Evolutionary conservation across 2,329 filamentous ascomycete species (phyloP).

Genomic region (Teratosphaeria zuluensis): DNA sequence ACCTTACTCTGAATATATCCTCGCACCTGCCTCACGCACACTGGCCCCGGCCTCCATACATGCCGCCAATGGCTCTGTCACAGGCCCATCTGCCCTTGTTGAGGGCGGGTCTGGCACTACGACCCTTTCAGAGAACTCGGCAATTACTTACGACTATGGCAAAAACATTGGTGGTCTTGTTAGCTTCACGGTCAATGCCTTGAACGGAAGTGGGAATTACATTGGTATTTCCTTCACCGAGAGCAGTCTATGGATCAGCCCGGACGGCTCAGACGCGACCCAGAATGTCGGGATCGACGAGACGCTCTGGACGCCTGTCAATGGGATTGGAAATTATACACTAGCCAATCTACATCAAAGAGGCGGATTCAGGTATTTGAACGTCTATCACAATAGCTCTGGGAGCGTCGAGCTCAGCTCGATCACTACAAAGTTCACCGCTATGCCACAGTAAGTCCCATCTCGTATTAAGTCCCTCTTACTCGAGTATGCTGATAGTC

Average conservation of each 20-base stretch:
- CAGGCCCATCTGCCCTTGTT: conserved; percentile 23
- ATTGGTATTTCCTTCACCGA: conserved; percentile 35
- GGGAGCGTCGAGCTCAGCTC: conserved; percentile 24
- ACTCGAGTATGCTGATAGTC: not conserved
- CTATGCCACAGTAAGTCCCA: conserved; percentile 27
- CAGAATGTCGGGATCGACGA: conserved; percentile 32
- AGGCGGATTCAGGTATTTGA: conserved; percentile 46
- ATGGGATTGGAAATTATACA: conserved; percentile 26
- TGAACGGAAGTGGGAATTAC: conserved; percentile 27
- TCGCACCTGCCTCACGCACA: conserved; percentile 28
- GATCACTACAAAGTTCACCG: conserved; percentile 35
- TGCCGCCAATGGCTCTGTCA: conserved; percentile 30
- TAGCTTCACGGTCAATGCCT: conserved; percentile 32
- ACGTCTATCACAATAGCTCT: conserved; percentile 26
- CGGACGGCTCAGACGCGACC: conserved; percentile 36
- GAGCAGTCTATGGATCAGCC: conserved; percentile 40
- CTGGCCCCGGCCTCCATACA: conserved; percentile 26
- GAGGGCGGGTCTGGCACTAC: conserved; percentile 17
- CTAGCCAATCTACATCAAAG: conserved; percentile 36
- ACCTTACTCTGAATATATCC: conserved; percentile 30
- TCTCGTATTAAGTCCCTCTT: not conserved
- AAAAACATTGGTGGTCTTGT: conserved; percentile 33
- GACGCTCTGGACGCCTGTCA: conserved; percentile 36
- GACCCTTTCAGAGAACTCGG: conserved; percentile 24
- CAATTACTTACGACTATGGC: conserved; percentile 30